phyloP scores from a whole-genome alignment of 2,329 filamentous ascomycete genomes.

The Stemphylium vesicarium region DNA sequence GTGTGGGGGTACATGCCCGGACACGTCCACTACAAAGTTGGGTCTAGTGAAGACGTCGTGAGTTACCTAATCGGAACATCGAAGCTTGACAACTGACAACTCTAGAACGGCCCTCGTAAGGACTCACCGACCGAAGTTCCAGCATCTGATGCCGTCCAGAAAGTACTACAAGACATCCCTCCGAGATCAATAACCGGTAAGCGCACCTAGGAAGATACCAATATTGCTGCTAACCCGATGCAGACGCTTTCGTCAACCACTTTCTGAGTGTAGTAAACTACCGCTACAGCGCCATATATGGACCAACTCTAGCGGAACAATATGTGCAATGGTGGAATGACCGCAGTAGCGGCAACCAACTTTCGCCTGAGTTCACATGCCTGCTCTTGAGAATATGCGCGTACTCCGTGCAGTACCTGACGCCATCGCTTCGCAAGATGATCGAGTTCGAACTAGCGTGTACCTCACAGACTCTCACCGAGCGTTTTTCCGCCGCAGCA shows the following conservation, averaged over 20 bases:
- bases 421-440: constrained; percentile 46
- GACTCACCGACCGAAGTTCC: constrained; percentile 14
- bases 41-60: constrained; percentile 24
- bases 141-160: constrained; percentile 42
- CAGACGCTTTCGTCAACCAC: constrained; percentile 56
- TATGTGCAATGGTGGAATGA: constrained; percentile 57
- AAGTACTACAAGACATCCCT: constrained; percentile 39
- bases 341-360: constrained; percentile 40
- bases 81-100: background rate
- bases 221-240: constrained; percentile 6
- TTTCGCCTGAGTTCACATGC: constrained; percentile 56
- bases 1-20: constrained; percentile 48
- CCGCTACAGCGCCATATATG: constrained; percentile 56
- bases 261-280: constrained; percentile 55
- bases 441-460: constrained; percentile 55
- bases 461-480: constrained; percentile 48
- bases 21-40: constrained; percentile 42
- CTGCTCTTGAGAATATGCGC: constrained; percentile 56
- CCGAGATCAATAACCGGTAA: constrained; percentile 42
- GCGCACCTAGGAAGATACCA: background rate
- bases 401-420: constrained; percentile 54
- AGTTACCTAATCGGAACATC: background rate
- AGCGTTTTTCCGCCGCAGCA: constrained; percentile 52
- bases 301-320: constrained; percentile 53
- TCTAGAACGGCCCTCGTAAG: constrained; percentile 10